Base-by-base conservation (phyloP, 306 rosid genomes). In the Biancaea sappan region DNA sequence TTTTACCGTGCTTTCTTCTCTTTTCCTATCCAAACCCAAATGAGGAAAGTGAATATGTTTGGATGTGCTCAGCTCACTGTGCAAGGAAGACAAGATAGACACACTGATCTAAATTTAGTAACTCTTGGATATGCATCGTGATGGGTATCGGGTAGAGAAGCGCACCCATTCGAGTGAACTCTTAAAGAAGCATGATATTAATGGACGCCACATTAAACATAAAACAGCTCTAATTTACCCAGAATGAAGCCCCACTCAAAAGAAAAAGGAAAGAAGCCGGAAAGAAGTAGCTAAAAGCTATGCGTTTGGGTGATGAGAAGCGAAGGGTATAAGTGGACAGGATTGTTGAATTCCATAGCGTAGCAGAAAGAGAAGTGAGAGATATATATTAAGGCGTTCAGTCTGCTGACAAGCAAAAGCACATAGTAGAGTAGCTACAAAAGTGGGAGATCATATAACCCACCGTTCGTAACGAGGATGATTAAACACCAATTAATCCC, bases 11-110 rank as follows among this genome's bases (percentile, higher is more conserved):
- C 76, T 71, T 69, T 61, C 82, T 74, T 72, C 70, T 40, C 79
- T 74, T 77, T 78, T 58, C 69, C 77, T 43, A 67, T 57, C 53
- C 28, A 69, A 80, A 66, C 76, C 91, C 91, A 88, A 87, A 87
- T 81, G 87, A 75, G 94, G 94, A 87, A 92, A 92, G 94, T 85
- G 73, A 73, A 61, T n/a, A n/a, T 74, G 85, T 77, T 80, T 58
- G 76, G 46, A 71, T 84, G 70, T 79, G 35, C 48, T 52, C 72
- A 52, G 78, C 77, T 74, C 50, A 81, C 85, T 79, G 85, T 89
- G 64, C 14, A 40, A 14, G 46, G 80, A 75, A 86, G 90, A 88
- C 89, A 85, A 80, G 88, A 88, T 77, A 54, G 68, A 18, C 60
- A 71, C 71, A 63, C 64, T 19, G 74, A 80, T 70, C 90, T 77